A percentile compares a stretch with the other conserved stretches of the same genome.
These are phyloP conservation scores for Primulina tabacum DNA, from an alignment of 257 asterid species.

Conservation along the genomic window DNA sequence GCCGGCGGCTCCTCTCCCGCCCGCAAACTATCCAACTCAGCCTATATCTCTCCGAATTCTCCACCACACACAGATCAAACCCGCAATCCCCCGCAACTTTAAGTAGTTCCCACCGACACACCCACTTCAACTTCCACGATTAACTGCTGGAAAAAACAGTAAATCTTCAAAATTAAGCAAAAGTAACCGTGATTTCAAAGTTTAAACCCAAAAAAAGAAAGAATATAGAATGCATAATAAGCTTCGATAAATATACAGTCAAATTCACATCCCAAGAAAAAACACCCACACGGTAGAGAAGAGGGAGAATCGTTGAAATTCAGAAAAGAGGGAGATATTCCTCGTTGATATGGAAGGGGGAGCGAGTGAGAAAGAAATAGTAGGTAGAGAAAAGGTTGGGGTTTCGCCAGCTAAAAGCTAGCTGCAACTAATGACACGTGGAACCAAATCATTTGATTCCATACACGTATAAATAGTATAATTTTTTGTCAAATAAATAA, in stretches of 20 bases:
- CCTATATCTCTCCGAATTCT: neutral
- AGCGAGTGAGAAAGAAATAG: slow-evolving; percentile 14
- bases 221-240: slow-evolving; percentile 19
- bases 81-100: slow-evolving; percentile 15
- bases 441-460: neutral
- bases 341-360: neutral
- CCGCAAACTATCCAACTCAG: slow-evolving; percentile 23
- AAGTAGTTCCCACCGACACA: slow-evolving; percentile 20
- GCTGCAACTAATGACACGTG: slow-evolving; percentile 3
- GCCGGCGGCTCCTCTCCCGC: slow-evolving; percentile 33
- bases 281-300: neutral
- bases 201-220: slow-evolving; percentile 14
- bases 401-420: slow-evolving; percentile 38
- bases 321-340: neutral
- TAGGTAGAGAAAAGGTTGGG: neutral
- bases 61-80: slow-evolving; percentile 1
- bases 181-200: slow-evolving; percentile 23
- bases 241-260: slow-evolving; percentile 31
- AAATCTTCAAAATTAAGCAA: slow-evolving; percentile 28
- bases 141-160: slow-evolving; percentile 10
- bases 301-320: neutral
- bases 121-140: slow-evolving; percentile 30
- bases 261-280: neutral
- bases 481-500: too few relatives aligned
- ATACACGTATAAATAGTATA: too few relatives aligned